These are phyloP conservation scores for Orbilia quercus DNA, from an alignment of 2,329 filamentous ascomycete genomes.

Conservation along the genomic window DNA sequence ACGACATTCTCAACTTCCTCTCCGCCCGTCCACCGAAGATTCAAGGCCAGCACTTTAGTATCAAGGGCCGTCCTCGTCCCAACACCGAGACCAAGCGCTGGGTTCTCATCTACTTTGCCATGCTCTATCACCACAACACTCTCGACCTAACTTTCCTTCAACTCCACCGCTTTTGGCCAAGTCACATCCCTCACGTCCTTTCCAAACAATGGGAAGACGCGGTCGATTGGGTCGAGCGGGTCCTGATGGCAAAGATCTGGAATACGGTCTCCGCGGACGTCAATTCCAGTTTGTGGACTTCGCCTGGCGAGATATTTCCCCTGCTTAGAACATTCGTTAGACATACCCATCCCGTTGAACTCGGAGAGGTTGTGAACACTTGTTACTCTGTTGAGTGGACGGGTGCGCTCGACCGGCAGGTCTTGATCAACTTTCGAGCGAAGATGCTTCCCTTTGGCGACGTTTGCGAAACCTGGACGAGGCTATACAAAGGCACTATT, in stretches of 20 bases:
- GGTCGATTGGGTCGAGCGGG: constrained; percentile 46
- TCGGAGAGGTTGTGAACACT: constrained; percentile 25
- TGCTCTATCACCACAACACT: constrained; percentile 51
- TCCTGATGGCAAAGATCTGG: constrained; percentile 53
- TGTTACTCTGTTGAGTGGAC: constrained; percentile 38
- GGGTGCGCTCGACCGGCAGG: constrained; percentile 15
- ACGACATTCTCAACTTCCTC: constrained; percentile 42
- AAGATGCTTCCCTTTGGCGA: constrained; percentile 47
- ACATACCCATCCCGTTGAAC: constrained; percentile 45
- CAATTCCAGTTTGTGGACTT: constrained; percentile 36
- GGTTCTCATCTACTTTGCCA: constrained; percentile 49
- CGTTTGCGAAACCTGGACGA: constrained; percentile 51
- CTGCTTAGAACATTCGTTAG: constrained; percentile 47
- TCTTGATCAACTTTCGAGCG: constrained; percentile 37
- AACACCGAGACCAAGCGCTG: constrained; percentile 33
- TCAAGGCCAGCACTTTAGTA: constrained; percentile 46
- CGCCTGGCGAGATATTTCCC: constrained; percentile 44
- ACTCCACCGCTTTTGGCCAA: constrained; percentile 40
- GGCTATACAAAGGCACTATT: constrained; percentile 44
- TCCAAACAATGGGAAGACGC: constrained; percentile 46
- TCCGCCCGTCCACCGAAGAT: constrained; percentile 30
- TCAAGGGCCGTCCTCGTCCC: constrained; percentile 35
- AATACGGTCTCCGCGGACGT: constrained; percentile 37
- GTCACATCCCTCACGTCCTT: constrained; percentile 27
- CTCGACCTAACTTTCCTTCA: constrained; percentile 41